Evolutionary conservation across 805 yeast species (phyloP), one percentile per base, ranked within the genome.

Genomic region (Candida stauntonica): DNA sequence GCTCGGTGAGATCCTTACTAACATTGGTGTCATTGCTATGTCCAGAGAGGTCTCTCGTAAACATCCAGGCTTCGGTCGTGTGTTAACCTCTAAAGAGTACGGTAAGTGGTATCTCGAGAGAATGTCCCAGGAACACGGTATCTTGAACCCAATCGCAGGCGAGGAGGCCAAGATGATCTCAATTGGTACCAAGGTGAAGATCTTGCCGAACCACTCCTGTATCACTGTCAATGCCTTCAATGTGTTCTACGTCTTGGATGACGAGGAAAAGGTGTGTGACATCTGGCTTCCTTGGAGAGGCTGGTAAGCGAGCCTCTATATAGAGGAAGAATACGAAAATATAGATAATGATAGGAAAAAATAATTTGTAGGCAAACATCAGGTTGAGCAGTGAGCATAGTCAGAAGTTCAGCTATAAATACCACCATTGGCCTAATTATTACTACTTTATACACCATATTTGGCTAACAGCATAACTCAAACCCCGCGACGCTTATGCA

Each of bases 121-220:
- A 47, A 58, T 85, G 33, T 76, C 85, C 39, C 93, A 85, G 57
- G 94, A 85, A 52, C 94, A 85, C 54, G 94, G 93, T 9, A 78
- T 85, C 29, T 59, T 84, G 34, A 66, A 62, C n/a, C 79, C 85
- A 3, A 41, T 39, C 41, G 17, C 35, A 30, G 26, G 34, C 27
- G 30, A 41, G 7, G 31, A 35, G 5, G 46, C 51, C 14, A 41
- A 60, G 29, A 57, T 76, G 51, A 63, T 76, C 17, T 79, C 79
- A 17, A 47, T 62, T 23, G 87, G 87, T 1, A 66, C 77, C 1
- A 68, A 71, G 41, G 68, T 82, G 8, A 61, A 62, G 21, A 66
- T 84, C 24, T 46, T 75, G 17, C 87, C 88, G 3, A 86, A 84
- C 55, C 93, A 84, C 55, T 63, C 77, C 9, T 84, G 93, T 57